Evolutionary conservation across 2,329 filamentous ascomycete genomes (phyloP), one percentile per base, ranked within the genome.

Genomic region (Intubia oerlemansii): DNA sequence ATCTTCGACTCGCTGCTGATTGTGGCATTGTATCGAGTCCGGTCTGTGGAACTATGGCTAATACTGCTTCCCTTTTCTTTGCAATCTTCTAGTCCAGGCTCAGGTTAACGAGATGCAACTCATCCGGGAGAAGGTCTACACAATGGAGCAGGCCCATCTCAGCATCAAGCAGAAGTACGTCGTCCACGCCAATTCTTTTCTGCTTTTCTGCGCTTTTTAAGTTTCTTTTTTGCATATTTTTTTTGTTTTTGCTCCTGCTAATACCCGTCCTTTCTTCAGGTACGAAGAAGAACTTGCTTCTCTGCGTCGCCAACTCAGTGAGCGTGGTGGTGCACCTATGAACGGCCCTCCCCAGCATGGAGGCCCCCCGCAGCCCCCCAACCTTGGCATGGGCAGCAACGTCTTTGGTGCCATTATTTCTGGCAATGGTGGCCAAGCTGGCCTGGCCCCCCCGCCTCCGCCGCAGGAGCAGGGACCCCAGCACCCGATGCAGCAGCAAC

Each of bases 391-490:
- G 44, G 84, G 85, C 16, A 85, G 77, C 48, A 88, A 90, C 44
- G 63, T 95, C 23, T 95, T 98, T 46, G 82, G 81, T 40, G 82
- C 81, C 32, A 92, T 95, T 46, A 95, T 98, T 80, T 71, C 84
- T 32, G 85, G 85, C 38, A 71, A 72, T 50, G 70, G 66, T 36
- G 78, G 74, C 42, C 81, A 85, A 54, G 77, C 74, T 42, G 81
- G 78, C 35, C 77, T 81, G 37, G 80, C 79, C 35, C 72, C 91
- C 41, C 82, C 82, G 38, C 77, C 77, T 34, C 70, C 53, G 25
- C 62, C 61, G 35, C 66, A 67, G 47, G 58, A 71, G 41, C 62
- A 71, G 43, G 57, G 60, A 40, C 59, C 45, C 16, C 51, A 51
- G 14, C 55, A 51, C 49, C 73, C 69, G 46, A 67, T 70, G 42